A percentile compares a stretch with the other conserved stretches of the same genome.
Conservation (phyloP, 805 yeast genomes). For the Kodamaea jinghongensis region DNA sequence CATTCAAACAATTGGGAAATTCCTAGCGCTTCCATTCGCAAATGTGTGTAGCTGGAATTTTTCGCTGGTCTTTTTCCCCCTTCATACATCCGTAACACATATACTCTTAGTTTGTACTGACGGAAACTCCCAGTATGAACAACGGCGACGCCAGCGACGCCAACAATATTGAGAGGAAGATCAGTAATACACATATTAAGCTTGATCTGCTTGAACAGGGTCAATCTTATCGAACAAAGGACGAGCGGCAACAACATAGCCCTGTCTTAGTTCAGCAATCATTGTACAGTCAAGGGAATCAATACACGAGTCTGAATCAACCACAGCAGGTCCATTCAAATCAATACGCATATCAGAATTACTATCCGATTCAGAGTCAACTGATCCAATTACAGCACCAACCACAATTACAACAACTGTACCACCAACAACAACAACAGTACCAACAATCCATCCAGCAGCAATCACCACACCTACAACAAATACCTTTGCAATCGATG, state of each 20-base stretch:
- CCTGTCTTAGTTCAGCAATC: background rate
- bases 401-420: slow-evolving; percentile 1
- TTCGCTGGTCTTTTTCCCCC: too few species aligned
- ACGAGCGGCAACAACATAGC: too few species aligned
- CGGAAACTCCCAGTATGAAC: background rate
- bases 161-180: slow-evolving; percentile 1
- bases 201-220: background rate
- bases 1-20: too few species aligned
- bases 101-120: too few species aligned
- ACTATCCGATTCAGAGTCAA: slow-evolving; percentile 1
- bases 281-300: too few species aligned
- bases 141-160: slow-evolving; percentile 3
- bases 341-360: background rate
- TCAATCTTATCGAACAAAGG: background rate
- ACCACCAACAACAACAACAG: slow-evolving; percentile 6
- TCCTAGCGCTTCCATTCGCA: too few species aligned
- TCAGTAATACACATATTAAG: background rate
- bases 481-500: background rate
- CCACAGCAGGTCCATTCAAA: background rate
- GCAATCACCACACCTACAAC: background rate
- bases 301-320: too few species aligned
- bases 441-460: background rate
- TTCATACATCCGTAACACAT: too few species aligned
- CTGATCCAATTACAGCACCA: slow-evolving; percentile 1
- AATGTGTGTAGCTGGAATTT: too few species aligned